These are phyloP conservation scores for Rhodotorula diobovata DNA, from an alignment of 768 basidiomycete genomes.

Conservation along the genomic window DNA sequence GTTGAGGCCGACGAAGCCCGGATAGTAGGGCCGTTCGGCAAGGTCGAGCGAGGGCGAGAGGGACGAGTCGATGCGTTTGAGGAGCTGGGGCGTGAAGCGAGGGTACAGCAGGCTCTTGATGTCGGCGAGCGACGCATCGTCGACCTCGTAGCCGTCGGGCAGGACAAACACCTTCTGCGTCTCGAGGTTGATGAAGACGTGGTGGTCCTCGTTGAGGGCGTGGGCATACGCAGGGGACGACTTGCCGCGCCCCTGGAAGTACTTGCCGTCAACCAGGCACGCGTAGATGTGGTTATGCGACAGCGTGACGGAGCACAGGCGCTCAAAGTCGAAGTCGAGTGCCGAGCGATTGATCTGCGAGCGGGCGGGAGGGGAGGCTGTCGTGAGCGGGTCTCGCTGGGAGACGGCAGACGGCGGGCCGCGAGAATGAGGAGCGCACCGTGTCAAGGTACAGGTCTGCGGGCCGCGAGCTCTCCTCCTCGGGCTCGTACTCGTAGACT, in stretches of 20 bases:
- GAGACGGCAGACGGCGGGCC: neutral
- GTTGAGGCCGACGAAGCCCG: conserved; percentile 93
- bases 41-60: conserved; percentile 76
- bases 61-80: conserved; percentile 50
- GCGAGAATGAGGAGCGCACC: conserved; percentile 12
- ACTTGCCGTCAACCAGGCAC: conserved; percentile 96
- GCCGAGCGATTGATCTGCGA: conserved; percentile 77
- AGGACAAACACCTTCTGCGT: conserved; percentile 87
- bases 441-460: conserved; percentile 44
- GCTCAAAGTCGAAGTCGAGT: conserved; percentile 98
- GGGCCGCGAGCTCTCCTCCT: conserved; percentile 28
- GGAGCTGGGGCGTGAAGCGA: conserved; percentile 64
- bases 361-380: neutral
- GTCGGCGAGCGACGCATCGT: conserved; percentile 93
- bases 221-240: conserved; percentile 94
- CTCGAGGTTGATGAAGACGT: conserved; percentile 94
- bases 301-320: conserved; percentile 92
- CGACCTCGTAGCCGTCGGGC: conserved; percentile 92
- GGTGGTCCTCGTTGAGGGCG: conserved; percentile 95
- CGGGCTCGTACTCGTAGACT: conserved; percentile 1
- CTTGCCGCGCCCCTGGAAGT: conserved; percentile 93
- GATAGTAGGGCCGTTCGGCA: conserved; percentile 69
- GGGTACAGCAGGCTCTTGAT: conserved; percentile 86
- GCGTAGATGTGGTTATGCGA: conserved; percentile 97
- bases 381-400: neutral